Evolutionary conservation across 345 rosid genomes (phyloP), one percentile per base, ranked within the genome.

Genomic region (Excoecaria cochinchinensis): DNA sequence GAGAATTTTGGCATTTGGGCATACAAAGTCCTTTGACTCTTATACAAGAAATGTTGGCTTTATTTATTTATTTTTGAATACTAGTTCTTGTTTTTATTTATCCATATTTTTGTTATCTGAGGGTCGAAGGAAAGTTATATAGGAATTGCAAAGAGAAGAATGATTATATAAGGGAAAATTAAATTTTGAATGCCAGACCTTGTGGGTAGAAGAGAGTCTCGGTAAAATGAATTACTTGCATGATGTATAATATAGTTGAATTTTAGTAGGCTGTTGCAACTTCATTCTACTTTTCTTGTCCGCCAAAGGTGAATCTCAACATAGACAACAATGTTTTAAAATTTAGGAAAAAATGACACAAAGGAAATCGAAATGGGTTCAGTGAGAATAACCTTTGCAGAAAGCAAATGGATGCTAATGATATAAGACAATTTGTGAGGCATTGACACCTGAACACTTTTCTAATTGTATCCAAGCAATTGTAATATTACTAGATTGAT

Each of bases 271-370:
- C 92, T 0, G 92, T 95, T 42, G 97, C 99, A 11, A 84, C 88
- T 59, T 95, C 98, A 6, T 91, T 95, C 80, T 89, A 95, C 85
- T 95, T 95, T 84, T 87, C 99, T 0, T 67, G 87, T 39, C 98
- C 98, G 4, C 98, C 98, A 0, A 95, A 93, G 83, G 95, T 93
- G 81, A 89, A 82, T 77, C 89, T 95, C 76, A 85, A 81, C 81
- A 90, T 95, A 7, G 99, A 95, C 74, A 93, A 97, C 82, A 89
- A 82, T 56, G 92, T 97, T 5, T 89, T 97, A 40, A 95, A 95
- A 79, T 89, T 86, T 47, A 91, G 93, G 86, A 91, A 89, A 87
- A 88, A 88, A 57, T 24, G 50, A 3, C 85, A 80, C 19, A 89
- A 93, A 69, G 83, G 87, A 77, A 73, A 82, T 74, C 80, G 85